Percentiles rank a stretch among this genome's conserved stretches.
Conservation (phyloP, 176 grass and related monocot species). For the Aegilops longissima region DNA sequence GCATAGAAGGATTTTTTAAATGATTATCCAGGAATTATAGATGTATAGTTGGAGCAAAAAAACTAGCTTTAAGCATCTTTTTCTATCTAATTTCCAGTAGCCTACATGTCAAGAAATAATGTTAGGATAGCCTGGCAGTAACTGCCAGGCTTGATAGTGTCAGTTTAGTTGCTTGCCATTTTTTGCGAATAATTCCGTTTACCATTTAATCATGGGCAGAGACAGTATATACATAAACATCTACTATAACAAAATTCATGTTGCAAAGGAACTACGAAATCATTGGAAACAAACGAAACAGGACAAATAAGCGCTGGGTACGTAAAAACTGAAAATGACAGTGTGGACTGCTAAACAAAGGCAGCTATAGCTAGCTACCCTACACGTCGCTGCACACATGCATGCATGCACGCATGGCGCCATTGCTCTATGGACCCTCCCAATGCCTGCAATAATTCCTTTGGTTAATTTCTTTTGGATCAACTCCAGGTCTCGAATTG, state of each 20-base stretch:
- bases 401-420: slow-evolving; percentile 46
- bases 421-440: slow-evolving; percentile 20
- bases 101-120: not conserved
- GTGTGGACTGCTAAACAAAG: not conserved
- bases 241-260: not conserved
- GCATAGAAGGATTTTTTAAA: not conserved
- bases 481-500: slow-evolving; percentile 91
- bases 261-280: slow-evolving; percentile 10
- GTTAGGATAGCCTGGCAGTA: not conserved
- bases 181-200: not conserved
- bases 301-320: slow-evolving; percentile 7
- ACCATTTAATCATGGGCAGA: not conserved
- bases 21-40: not conserved
- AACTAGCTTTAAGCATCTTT: not conserved
- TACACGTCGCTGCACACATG: slow-evolving; percentile 31
- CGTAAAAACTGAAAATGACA: slow-evolving; percentile 35
- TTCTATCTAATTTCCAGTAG: not conserved
- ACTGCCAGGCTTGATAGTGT: too few species aligned
- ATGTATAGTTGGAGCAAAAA: not conserved
- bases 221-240: not conserved
- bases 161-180: slow-evolving; percentile 1
- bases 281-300: slow-evolving; percentile 20
- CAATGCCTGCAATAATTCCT: slow-evolving; percentile 46
- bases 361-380: not conserved
- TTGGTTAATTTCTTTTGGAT: slow-evolving; percentile 39